phyloP scores from a whole-genome alignment of 2,329 filamentous ascomycete genomes.

The Davidsoniella australis region DNA sequence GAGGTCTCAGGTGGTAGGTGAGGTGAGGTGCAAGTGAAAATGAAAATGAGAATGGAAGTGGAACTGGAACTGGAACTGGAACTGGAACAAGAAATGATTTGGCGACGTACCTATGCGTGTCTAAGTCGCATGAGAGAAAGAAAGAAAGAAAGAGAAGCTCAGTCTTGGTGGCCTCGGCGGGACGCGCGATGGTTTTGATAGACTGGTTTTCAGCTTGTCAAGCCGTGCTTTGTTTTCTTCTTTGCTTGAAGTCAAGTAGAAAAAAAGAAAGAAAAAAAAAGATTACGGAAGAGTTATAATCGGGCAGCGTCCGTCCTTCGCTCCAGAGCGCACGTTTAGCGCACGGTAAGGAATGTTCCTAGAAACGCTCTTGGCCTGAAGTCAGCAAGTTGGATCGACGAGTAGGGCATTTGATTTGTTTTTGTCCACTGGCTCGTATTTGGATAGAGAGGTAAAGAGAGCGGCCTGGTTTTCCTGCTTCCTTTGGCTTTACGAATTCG shows the following conservation, averaged over 20 bases:
- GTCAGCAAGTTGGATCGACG: too few species aligned
- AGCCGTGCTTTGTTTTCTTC: background rate
- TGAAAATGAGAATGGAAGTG: too few species aligned
- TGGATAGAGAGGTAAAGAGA: too few species aligned
- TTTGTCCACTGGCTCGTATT: too few species aligned
- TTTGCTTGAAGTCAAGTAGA: slow-evolving; percentile 7
- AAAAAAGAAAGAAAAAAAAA: slow-evolving; percentile 17
- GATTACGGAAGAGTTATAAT: background rate
- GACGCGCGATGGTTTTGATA: slow-evolving; percentile 10
- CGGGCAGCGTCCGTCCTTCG: background rate
- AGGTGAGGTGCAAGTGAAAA: background rate
- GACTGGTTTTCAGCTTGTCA: background rate
- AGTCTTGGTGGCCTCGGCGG: slow-evolving; percentile 4
- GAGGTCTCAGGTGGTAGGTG: background rate
- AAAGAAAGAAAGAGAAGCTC: background rate
- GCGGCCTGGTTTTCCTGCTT: too few species aligned
- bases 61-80: background rate
- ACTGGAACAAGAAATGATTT: background rate
- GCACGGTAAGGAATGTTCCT: too few species aligned
- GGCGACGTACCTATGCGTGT: background rate
- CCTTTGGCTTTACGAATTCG: too few species aligned
- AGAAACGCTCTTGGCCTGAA: too few species aligned
- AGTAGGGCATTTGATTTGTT: too few species aligned
- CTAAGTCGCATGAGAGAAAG: background rate
- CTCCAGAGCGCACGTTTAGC: background rate